Evolutionary conservation across 129 eudicot species (phyloP).

Genomic region (Flaveria sonorensis): DNA sequence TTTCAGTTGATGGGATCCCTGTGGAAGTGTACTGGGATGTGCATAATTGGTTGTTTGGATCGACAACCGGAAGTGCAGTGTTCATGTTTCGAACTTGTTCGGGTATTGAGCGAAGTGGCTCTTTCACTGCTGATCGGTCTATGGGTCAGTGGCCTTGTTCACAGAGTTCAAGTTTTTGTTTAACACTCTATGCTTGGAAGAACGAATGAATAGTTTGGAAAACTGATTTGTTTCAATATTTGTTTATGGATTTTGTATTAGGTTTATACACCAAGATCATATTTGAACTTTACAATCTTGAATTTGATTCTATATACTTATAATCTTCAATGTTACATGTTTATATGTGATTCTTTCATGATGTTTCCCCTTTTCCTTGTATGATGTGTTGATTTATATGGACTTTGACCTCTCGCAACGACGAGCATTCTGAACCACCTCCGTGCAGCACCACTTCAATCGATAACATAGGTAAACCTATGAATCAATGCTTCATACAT

Average conservation of each 20-base stretch:
- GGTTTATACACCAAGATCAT: conserved; percentile 29
- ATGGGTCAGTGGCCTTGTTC: conserved; percentile 42
- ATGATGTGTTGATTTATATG: too few relatives aligned
- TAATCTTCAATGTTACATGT: too few relatives aligned
- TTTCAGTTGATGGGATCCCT: conserved; percentile 66
- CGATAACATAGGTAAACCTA: too few relatives aligned
- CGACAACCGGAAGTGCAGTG: conserved; percentile 53
- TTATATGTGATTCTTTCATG: too few relatives aligned
- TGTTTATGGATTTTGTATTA: conserved; percentile 9
- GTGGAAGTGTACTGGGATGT: conserved; percentile 92
- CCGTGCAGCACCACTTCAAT: too few relatives aligned
- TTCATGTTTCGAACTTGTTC: conserved; percentile 72
- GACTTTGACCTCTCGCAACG: too few relatives aligned
- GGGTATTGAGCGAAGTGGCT: conserved; percentile 53
- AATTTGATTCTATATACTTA: not conserved
- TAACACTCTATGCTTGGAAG: conserved; percentile 80
- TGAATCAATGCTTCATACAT: too few relatives aligned
- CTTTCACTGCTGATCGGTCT: conserved; percentile 33
- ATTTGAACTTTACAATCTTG: conserved; percentile 23
- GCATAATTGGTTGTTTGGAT: conserved; percentile 74
- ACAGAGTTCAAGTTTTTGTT: conserved; percentile 58
- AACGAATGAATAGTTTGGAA: conserved; percentile 43
- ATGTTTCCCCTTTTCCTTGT: too few relatives aligned
- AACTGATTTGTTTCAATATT: conserved; percentile 23
- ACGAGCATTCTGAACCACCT: too few relatives aligned